These are phyloP conservation scores for Hawksworthiomyces lignivorus DNA, from an alignment of 2,329 filamentous ascomycete species.

Conservation along the genomic window DNA sequence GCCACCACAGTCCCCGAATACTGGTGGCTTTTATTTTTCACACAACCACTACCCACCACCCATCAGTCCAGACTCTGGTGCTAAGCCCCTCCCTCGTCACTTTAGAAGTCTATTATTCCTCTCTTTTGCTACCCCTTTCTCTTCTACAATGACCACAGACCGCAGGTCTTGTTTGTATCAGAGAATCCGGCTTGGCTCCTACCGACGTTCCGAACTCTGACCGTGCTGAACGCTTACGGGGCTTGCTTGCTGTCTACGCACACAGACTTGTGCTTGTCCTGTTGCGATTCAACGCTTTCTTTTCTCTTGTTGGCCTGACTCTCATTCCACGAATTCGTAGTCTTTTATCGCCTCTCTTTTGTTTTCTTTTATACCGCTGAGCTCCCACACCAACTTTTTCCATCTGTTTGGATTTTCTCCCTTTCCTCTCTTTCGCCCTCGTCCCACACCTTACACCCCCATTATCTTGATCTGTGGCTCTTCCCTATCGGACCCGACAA, in stretches of 20 bases:
- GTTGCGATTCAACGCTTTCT: conserved; percentile 17
- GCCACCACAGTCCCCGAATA: too few relatives aligned
- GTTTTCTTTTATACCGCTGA: conserved; percentile 43
- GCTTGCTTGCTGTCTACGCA: background rate
- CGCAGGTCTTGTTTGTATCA: conserved; percentile 35
- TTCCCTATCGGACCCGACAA: conserved; percentile 11
- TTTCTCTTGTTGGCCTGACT: background rate
- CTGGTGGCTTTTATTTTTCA: background rate
- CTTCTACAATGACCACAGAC: conserved; percentile 22
- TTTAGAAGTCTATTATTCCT: conserved; percentile 30
- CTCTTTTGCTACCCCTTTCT: conserved; percentile 23
- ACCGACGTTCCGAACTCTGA: conserved; percentile 41
- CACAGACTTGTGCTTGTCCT: conserved; percentile 20
- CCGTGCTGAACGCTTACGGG: conserved; percentile 28
- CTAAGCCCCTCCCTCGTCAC: conserved; percentile 21
- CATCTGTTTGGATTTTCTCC: conserved; percentile 28
- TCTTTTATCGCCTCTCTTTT: conserved; percentile 27
- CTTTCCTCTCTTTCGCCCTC: conserved; percentile 34
- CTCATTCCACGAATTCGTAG: background rate
- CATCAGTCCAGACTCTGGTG: conserved; percentile 24
- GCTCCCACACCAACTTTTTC: conserved; percentile 41
- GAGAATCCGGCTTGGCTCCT: conserved; percentile 42
- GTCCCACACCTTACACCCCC: conserved; percentile 26
- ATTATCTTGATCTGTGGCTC: background rate
- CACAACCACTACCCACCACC: conserved; percentile 25